Base-by-base conservation (phyloP, 1,284 basidiomycete species). In the Ceratobasidium sp. region DNA sequence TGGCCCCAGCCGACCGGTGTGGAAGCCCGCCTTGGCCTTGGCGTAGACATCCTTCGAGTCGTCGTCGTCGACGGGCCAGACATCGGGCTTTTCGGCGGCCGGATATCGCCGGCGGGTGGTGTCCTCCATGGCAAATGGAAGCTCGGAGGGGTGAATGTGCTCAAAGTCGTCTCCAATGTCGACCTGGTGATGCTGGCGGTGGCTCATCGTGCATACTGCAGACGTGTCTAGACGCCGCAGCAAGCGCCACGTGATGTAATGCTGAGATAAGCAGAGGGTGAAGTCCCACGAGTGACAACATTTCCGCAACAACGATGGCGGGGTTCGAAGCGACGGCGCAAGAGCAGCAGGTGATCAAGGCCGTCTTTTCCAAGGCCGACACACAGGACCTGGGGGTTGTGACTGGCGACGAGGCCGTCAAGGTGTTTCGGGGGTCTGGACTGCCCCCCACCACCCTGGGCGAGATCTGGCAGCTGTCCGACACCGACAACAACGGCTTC, bases 381-480 rank as follows among this genome's bases (percentile, higher is more conserved):
- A 78, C 87, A 4, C 83, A 89, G 78, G 88, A 91, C 80, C 82
- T 88, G 60, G 91, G 91, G 23, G 84, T 93, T 70, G 81, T 96
- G 75, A 90, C 90, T 19, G 92, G 93, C 74, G 90, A 93, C 70
- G 87, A 89, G 73, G 93, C 92, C 44, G 87, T 95, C 76, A 86
- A 85, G 75, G 80, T 93, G 68, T 91, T 95, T 74, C 82, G 85
- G 70, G 88, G 91, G 66, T 88, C 92, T 52, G 89, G 89, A 74
- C 84, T 96, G 67, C 79, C 85, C 30, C 87, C 91, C 7, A 80
- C 83, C n/a, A 82, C 85, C 39, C 87, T 99, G 69, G 94, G 95
- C 47, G 91, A 97, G 80, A 89, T 99, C 74, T 99, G 97, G 96
- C 85, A 83, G 64, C 80, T 98, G 70, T 89, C 95, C 46, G 97